Conservation (phyloP, 2,329 filamentous ascomycete genomes). For the Calonectria leucothoes region DNA sequence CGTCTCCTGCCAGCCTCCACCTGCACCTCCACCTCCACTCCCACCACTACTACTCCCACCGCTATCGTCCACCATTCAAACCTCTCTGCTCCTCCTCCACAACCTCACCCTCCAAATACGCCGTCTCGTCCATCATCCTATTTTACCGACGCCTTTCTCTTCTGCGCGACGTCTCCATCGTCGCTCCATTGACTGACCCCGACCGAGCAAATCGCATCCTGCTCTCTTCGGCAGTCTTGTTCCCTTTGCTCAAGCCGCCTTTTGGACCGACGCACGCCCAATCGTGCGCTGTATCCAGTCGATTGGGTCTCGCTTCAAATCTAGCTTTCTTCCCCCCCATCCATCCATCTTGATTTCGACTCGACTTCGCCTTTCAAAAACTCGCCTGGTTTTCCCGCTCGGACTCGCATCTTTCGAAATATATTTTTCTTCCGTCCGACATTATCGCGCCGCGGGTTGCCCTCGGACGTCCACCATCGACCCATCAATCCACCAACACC, state of each 20-base stretch:
- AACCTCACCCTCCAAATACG: conserved; percentile 15
- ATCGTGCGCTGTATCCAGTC: conserved; percentile 25
- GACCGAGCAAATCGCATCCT: not conserved
- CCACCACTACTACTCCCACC: conserved; percentile 3
- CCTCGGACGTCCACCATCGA: conserved; percentile 3
- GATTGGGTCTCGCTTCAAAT: conserved; percentile 2
- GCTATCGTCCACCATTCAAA: conserved; percentile 9
- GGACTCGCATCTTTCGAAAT: conserved; percentile 21
- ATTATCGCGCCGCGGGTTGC: conserved; percentile 13
- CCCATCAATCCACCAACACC: conserved; percentile 13
- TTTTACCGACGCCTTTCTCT: conserved; percentile 17
- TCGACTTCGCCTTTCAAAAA: conserved; percentile 19
- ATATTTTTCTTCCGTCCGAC: conserved; percentile 2
- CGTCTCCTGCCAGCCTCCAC: conserved; percentile 13
- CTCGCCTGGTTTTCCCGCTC: not conserved
- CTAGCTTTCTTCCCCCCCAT: conserved; percentile 3
- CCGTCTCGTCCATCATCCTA: conserved; percentile 3
- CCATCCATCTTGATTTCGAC: conserved; percentile 20
- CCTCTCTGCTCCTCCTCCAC: conserved; percentile 9
- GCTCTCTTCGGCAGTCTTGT: not conserved
- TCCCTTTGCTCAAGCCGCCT: conserved; percentile 17
- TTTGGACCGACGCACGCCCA: conserved; percentile 24
- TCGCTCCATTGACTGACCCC: conserved; percentile 31
- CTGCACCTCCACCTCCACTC: conserved; percentile 13
- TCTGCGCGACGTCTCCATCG: conserved; percentile 22